Conservation (phyloP, 2,329 filamentous ascomycete genomes). For the Pseudocercospora musae region DNA sequence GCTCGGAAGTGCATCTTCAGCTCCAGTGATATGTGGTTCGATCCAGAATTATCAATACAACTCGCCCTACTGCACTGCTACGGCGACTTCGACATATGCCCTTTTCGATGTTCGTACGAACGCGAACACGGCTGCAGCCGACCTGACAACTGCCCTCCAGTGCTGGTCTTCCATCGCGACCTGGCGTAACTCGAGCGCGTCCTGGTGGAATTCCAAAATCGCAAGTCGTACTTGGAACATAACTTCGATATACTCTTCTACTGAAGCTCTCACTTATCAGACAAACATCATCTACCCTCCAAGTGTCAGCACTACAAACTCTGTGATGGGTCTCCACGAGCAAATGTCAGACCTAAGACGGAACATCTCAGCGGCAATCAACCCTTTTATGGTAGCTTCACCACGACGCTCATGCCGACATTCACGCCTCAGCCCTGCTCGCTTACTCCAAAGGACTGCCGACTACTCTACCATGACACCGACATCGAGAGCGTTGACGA, state of each 20-base stretch:
- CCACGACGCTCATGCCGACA: constrained; percentile 9
- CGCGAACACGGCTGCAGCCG: not conserved
- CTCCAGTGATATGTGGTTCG: not conserved
- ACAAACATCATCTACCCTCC: constrained; percentile 18
- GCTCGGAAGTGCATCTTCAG: not conserved
- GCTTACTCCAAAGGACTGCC: constrained; percentile 14
- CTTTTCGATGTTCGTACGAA: not conserved
- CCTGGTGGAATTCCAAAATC: constrained; percentile 9
- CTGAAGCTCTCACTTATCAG: not conserved
- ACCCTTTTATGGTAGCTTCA: not conserved
- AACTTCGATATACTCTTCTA: not conserved
- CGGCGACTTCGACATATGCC: not conserved
- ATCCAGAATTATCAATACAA: not conserved
- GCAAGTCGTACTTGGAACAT: constrained; percentile 11
- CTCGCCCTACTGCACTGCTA: not conserved
- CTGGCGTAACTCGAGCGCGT: constrained; percentile 10
- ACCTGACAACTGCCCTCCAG: not conserved
- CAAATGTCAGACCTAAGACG: too few relatives aligned
- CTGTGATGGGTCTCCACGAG: constrained; percentile 23
- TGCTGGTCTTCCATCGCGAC: constrained; percentile 14
- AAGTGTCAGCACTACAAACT: constrained; percentile 22
- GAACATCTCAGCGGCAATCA: too few relatives aligned
- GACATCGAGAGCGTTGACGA: not conserved
- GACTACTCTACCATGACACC: constrained; percentile 14
- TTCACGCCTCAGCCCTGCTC: constrained; percentile 16